Base-by-base conservation (phyloP, 306 rosid genomes). In the Vigna trinervia region DNA sequence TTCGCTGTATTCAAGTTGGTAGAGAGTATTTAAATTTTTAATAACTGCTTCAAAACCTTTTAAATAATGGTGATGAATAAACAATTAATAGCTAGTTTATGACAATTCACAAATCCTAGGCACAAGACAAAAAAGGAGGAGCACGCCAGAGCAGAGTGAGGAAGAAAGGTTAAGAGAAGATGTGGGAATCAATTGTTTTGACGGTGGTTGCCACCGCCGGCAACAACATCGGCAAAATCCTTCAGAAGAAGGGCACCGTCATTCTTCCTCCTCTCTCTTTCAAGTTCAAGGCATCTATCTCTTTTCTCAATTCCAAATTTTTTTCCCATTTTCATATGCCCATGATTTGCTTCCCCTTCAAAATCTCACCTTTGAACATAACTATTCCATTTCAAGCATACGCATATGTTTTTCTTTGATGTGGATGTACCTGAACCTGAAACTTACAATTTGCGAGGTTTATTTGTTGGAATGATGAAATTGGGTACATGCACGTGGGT, bases 131-230 rank as follows among this genome's bases (percentile, higher is more conserved):
- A 45, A 45, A 50, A 47, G 30, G 73, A 66, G 32, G 5, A 6
- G 32, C 45, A 60, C 17, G 62, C 23, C 23, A 64, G 76, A 56
- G 81, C 45, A 48, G 59, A 69, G 78, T 63, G 53, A 63, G 48
- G 69, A 46, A 56, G 79, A 62, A 54, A 56, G 75, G 54, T 12
- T 52, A 11, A 39, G 38, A 28, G 17, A 19, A 45, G 32, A 93
- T 93, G 98, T 93, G 97, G 98, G 97, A 93, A 80, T 87, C 96
- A 78, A 84, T 93, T 53, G 72, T 85, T 50, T 71, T 93, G 61
- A 93, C 98, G 74, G 85, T 93, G 76, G 89, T 84, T 70, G 98
- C 98, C 48, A 90, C 96, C 54, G 98, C 98, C 88, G 98, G 96
- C 57, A 93, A 93, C 82, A 93, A 93, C 78, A 91, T 93, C 88